Evolutionary conservation across 176 grass and related monocot species (phyloP), one percentile per base, ranked within the genome.

Genomic region (Oropetium thomaeum): DNA sequence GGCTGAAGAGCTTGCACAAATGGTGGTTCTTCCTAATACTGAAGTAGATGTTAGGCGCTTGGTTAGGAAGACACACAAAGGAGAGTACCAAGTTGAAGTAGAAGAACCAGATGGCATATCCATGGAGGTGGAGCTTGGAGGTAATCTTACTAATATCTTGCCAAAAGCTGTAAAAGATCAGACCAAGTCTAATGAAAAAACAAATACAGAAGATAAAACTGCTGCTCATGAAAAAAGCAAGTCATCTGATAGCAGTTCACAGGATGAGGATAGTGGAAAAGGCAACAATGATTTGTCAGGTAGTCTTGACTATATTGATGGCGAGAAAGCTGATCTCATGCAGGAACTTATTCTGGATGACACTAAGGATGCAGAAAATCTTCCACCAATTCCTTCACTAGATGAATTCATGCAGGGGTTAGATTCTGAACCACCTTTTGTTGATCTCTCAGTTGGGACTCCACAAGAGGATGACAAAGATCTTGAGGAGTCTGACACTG

Each of bases 391-490:
- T 66, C 81, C 84, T 79, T 90, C 96, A 0, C 62, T 95, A 59
- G 96, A 99, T 92, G 96, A 99, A 65, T 99, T 99, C 73, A 99
- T 99, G 96, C 63, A 88, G 70, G 91, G 84, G 51, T 81, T 99
- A 45, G 89, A 99, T 88, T 92, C 91, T 0, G 91, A 99, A 77
- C 91, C 96, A 82, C 96, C 96, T 49, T 99, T 99, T 88, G 84
- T 78, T 63, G 89, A 88, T 79, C 73, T 99, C 51, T 87, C 77
- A 53, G 82, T 78, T 41, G 91, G 64, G 32, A 88, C 92, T 7
- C 59, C 49, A 5, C 82, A 91, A 71, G 79, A 83, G 19, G 80
- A 87, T 74, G 41, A 25, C 9, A 73, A 69, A 77, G 55, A 81
- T 58, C 39, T 19, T 30, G 87, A 89, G 58, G 80, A 87, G 62